Percentiles rank a stretch among this genome's conserved stretches.
Evolutionary conservation across 2,329 filamentous ascomycete species (phyloP).

Genomic region (Trichoderma arundinaceum): DNA sequence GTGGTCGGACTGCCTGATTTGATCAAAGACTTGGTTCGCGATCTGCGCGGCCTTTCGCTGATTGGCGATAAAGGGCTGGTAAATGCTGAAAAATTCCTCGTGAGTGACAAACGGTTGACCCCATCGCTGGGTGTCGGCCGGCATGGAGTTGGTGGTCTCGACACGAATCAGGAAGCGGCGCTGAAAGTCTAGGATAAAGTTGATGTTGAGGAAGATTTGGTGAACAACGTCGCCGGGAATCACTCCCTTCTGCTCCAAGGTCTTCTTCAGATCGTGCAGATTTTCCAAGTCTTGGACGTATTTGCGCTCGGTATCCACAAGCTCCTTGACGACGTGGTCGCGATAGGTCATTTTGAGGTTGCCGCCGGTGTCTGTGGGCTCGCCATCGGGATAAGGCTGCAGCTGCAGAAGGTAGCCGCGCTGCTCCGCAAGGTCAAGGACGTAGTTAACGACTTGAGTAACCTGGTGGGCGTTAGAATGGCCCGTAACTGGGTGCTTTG

Average conservation of each 20-base stretch:
- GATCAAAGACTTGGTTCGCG: conserved; percentile 85
- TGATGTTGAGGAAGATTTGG: conserved; percentile 95
- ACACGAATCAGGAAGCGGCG: conserved; percentile 93
- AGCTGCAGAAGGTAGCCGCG: conserved; percentile 72
- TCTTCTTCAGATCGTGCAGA: conserved; percentile 87
- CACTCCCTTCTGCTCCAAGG: conserved; percentile 83
- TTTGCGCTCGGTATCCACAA: conserved; percentile 94
- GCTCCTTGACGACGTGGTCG: conserved; percentile 87
- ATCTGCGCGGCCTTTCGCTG: conserved; percentile 87
- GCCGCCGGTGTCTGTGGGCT: conserved; percentile 51
- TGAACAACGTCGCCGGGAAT: conserved; percentile 90
- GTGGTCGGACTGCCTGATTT: conserved; percentile 76
- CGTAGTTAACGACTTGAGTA: conserved; percentile 87
- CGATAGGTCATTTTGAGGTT: conserved; percentile 74
- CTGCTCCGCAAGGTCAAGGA: conserved; percentile 83
- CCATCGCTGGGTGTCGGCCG: conserved; percentile 82
- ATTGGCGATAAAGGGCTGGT: conserved; percentile 97
- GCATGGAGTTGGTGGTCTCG: conserved; percentile 89
- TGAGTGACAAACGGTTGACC: conserved; percentile 87
- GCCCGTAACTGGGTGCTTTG: too few relatives aligned
- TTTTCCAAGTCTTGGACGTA: conserved; percentile 98
- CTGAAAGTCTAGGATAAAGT: conserved; percentile 93
- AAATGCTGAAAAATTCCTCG: conserved; percentile 87
- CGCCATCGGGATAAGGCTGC: conserved; percentile 63
- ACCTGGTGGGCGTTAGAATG: conserved; percentile 52